A percentile compares a stretch with the other conserved stretches of the same genome.
phyloP scores from a whole-genome alignment of 1,284 basidiomycete species.

The Cryptococcus sp. region DNA sequence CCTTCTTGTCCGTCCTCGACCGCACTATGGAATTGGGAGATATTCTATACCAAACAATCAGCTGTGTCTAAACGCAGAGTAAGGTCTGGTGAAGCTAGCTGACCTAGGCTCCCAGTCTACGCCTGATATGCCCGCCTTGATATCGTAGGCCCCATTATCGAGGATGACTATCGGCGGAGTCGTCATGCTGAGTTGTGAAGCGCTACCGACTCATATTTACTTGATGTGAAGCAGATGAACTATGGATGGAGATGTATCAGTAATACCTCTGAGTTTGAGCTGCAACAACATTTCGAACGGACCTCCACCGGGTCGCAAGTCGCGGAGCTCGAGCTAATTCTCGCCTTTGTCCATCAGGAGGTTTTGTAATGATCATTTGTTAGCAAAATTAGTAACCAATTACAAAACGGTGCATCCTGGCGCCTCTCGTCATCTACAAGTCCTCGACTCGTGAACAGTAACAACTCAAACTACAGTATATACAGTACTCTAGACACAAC shows the following conservation, averaged over 20 bases:
- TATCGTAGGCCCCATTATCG: slow-evolving; percentile 79
- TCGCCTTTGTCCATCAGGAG: not conserved
- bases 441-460: too few species aligned
- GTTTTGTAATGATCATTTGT: too few species aligned
- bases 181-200: slow-evolving; percentile 17
- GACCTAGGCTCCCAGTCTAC: slow-evolving; percentile 47
- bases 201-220: too few species aligned
- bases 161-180: slow-evolving; percentile 63
- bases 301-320: not conserved
- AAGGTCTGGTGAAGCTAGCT: slow-evolving; percentile 6
- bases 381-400: too few species aligned
- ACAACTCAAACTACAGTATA: too few species aligned
- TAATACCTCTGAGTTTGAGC: not conserved
- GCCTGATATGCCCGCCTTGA: slow-evolving; percentile 69
- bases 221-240: too few species aligned
- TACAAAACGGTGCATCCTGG: too few species aligned
- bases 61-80: not conserved
- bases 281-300: not conserved
- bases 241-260: too few species aligned
- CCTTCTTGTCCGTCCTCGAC: slow-evolving; percentile 73
- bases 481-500: too few species aligned
- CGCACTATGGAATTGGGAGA: slow-evolving; percentile 77
- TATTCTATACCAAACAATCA: slow-evolving; percentile 51
- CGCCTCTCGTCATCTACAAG: too few species aligned
- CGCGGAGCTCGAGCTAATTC: too few species aligned